phyloP scores from a whole-genome alignment of 192 early-diverging fungal genomes.

The Coemansia sp. region DNA sequence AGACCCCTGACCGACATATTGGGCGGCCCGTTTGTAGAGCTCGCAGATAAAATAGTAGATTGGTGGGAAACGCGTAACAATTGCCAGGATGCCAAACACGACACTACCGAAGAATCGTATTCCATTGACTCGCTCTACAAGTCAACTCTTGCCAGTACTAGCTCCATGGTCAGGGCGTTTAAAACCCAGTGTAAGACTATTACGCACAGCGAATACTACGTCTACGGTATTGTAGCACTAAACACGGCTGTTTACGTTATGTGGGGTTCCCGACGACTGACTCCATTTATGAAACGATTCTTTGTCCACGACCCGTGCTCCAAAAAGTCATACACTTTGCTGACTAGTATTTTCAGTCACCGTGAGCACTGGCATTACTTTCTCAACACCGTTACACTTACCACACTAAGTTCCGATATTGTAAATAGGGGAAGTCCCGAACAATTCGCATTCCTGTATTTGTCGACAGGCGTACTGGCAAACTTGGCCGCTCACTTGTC shows the following conservation, averaged over 20 bases:
- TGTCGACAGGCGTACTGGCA: background rate
- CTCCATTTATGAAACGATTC: slow-evolving; percentile 2
- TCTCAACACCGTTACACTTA: background rate
- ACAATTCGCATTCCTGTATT: background rate
- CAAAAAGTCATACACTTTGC: background rate
- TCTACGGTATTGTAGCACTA: background rate
- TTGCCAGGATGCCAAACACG: background rate
- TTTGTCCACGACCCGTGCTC: slow-evolving; percentile 5
- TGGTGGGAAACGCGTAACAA: background rate
- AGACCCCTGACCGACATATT: background rate
- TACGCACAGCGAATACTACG: background rate
- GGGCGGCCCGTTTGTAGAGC: background rate
- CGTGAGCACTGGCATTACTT: background rate
- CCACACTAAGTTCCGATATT: background rate
- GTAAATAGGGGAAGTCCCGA: background rate
- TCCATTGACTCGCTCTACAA: background rate
- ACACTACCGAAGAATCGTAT: background rate
- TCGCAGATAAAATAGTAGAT: background rate
- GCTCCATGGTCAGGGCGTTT: background rate
- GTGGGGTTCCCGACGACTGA: background rate
- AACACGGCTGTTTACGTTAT: background rate
- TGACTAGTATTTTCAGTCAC: slow-evolving; percentile 2
- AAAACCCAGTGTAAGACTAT: background rate
- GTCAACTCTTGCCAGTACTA: background rate
- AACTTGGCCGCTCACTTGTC: background rate